phyloP scores from a whole-genome alignment of 805 yeast genomes.

The Metschnikowia borealis region DNA sequence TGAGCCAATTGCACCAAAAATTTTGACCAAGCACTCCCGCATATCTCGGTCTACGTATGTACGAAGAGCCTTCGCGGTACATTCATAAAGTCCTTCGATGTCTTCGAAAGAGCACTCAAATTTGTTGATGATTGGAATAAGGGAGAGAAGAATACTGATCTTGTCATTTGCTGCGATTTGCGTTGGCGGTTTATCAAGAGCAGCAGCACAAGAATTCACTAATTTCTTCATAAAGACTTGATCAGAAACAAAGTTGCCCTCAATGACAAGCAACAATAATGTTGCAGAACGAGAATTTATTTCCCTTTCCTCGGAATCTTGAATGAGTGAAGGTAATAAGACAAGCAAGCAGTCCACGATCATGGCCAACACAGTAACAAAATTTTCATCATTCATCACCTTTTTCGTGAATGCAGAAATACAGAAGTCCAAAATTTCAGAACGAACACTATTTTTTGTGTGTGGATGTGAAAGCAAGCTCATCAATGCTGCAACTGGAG shows the following conservation, averaged over 20 bases:
- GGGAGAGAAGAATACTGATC: constrained; percentile 52
- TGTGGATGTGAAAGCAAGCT: constrained; percentile 48
- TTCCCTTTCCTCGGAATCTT: constrained; percentile 37
- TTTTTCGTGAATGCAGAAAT: constrained; percentile 42
- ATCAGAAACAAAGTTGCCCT: constrained; percentile 55
- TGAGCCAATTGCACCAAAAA: constrained; percentile 57
- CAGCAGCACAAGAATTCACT: constrained; percentile 53
- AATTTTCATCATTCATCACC: constrained; percentile 35
- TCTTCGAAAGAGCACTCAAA: constrained; percentile 52
- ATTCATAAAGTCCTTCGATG: constrained; percentile 45
- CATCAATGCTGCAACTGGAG: constrained; percentile 54
- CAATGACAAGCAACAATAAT: constrained; percentile 48
- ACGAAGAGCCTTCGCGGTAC: constrained; percentile 56
- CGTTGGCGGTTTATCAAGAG: constrained; percentile 54
- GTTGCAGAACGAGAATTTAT: constrained; percentile 52
- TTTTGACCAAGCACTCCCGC: constrained; percentile 55
- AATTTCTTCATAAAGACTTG: constrained; percentile 50
- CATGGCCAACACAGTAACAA: constrained; percentile 47
- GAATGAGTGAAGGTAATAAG: constrained; percentile 48
- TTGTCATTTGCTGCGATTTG: constrained; percentile 52
- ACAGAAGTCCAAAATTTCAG: constrained; percentile 52
- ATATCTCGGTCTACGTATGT: constrained; percentile 56
- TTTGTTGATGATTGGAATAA: constrained; percentile 51
- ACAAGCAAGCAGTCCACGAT: constrained; percentile 56
- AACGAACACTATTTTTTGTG: constrained; percentile 65